Conservation (phyloP, 768 basidiomycete species). For the Peribolospora baueri region DNA sequence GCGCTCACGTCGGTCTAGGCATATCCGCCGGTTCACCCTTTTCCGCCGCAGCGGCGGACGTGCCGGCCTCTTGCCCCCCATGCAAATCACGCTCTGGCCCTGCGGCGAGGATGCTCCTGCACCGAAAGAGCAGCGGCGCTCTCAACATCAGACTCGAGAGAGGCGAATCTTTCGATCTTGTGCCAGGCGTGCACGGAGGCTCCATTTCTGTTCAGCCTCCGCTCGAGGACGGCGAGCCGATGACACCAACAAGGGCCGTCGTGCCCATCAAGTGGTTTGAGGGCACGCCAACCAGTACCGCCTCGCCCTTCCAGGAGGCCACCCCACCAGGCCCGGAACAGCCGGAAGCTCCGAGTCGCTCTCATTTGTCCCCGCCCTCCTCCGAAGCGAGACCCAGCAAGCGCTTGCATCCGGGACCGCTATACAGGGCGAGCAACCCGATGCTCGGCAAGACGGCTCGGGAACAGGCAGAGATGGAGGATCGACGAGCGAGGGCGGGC, state of each 20-base stretch:
- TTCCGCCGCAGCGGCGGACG: too few relatives aligned
- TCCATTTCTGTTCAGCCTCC: background rate
- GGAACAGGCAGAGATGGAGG: too few relatives aligned
- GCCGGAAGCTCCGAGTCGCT: background rate
- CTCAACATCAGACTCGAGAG: too few relatives aligned
- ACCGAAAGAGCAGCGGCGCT: too few relatives aligned
- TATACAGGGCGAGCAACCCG: background rate
- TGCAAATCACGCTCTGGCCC: too few relatives aligned
- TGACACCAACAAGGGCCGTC: slow-evolving; percentile 14
- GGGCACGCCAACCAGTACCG: background rate
- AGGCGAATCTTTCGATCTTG: too few relatives aligned
- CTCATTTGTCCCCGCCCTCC: too few relatives aligned
- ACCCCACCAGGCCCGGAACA: slow-evolving; percentile 5
- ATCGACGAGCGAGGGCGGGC: slow-evolving; percentile 1
- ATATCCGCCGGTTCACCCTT: too few relatives aligned
- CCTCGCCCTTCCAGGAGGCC: background rate
- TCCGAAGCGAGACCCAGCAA: background rate
- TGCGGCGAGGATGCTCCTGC: too few relatives aligned
- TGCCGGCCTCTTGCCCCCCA: too few relatives aligned
- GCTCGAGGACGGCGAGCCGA: slow-evolving; percentile 11
- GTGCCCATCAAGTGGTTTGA: slow-evolving; percentile 1
- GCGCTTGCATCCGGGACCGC: background rate
- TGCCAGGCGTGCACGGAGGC: too few relatives aligned
- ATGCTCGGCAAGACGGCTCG: background rate
- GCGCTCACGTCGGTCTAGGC: too few relatives aligned